phyloP scores from a whole-genome alignment of 208 protist species.

The Leishmania tropica region DNA sequence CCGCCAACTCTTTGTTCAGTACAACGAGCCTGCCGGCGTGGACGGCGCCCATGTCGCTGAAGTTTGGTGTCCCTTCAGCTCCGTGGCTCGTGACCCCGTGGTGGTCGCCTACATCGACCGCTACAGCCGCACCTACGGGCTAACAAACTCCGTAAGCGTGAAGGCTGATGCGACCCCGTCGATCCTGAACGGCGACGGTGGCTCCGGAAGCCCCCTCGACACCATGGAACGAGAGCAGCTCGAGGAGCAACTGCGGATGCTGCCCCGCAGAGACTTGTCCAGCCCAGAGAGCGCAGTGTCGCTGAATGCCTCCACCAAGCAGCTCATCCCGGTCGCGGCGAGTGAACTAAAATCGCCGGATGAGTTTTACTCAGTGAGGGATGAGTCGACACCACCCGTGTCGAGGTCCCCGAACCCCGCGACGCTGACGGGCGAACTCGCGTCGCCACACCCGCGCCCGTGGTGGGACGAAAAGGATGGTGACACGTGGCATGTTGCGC shows the following conservation, averaged over 20 bases:
- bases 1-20: slow-evolving; percentile 45
- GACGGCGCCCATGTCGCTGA: slow-evolving; percentile 4
- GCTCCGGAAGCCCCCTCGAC: slow-evolving; percentile 31
- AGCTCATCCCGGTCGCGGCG: no score
- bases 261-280: slow-evolving; percentile 32
- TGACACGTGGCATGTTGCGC: neutral
- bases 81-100: slow-evolving; percentile 26
- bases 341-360: neutral
- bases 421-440: neutral
- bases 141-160: slow-evolving; percentile 1
- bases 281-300: slow-evolving; percentile 20
- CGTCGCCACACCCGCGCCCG: neutral
- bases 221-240: slow-evolving; percentile 57
- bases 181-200: slow-evolving; percentile 10
- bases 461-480: neutral
- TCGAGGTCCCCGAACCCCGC: neutral
- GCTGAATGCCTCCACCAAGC: neutral
- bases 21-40: neutral
- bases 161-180: slow-evolving; percentile 8
- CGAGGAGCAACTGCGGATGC: slow-evolving; percentile 44
- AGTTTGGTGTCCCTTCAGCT: slow-evolving; percentile 36
- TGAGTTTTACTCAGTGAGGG: neutral
- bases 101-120: slow-evolving; percentile 43
- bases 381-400: neutral
- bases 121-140: slow-evolving; percentile 37